phyloP scores from a whole-genome alignment of 176 grass and related monocot species.

The Carex parvula region DNA sequence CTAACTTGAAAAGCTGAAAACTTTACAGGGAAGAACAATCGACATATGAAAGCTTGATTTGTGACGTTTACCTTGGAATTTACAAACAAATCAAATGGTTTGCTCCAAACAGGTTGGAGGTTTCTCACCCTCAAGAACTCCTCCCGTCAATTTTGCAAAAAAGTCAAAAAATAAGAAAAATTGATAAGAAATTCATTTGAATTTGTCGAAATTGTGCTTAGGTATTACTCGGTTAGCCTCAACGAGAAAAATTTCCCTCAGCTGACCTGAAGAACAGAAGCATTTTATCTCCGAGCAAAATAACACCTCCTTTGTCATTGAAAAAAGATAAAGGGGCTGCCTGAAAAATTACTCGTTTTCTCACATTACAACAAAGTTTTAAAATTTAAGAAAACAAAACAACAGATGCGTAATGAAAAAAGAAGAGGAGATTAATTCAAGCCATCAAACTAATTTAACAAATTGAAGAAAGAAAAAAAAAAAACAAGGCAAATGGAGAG shows the following conservation, averaged over 20 bases:
- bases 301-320: conserved; percentile 78
- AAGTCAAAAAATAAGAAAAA: not conserved
- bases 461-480: not conserved
- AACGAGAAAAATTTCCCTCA: conserved; percentile 37
- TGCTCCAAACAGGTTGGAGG: conserved; percentile 40
- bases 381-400: not conserved
- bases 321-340: conserved; percentile 58
- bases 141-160: conserved; percentile 12
- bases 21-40: conserved; percentile 30
- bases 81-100: conserved; percentile 35
- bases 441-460: not conserved
- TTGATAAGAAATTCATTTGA: not conserved
- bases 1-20: not conserved
- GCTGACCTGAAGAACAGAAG: conserved; percentile 77
- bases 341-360: conserved; percentile 60
- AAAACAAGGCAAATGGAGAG: not conserved
- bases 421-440: too few relatives aligned
- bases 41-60: conserved; percentile 40
- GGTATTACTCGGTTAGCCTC: conserved; percentile 60
- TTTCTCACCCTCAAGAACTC: conserved; percentile 16
- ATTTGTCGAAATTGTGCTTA: conserved; percentile 36
- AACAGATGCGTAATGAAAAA: too few relatives aligned
- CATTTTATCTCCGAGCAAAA: conserved; percentile 58
- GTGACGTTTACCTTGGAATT: conserved; percentile 61
- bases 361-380: not conserved